Evolutionary conservation across 1,284 basidiomycete genomes (phyloP), one percentile per base, ranked within the genome.

Genomic region (Fomitopsis palustris): DNA sequence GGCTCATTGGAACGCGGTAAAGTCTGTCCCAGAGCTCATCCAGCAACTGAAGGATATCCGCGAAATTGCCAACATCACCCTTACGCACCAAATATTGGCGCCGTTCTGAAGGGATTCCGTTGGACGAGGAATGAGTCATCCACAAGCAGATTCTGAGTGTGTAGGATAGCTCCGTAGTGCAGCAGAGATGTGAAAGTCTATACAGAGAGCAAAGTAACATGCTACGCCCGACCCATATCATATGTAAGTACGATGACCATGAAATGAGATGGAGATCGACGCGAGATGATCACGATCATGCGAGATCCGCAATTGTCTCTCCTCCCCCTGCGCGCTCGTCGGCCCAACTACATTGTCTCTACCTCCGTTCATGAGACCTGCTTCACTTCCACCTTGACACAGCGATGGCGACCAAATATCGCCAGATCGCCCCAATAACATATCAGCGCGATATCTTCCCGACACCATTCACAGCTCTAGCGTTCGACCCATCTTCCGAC

Each of bases 401-500:
- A 51, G 55, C 53, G 43, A 78, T 78, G 77, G 69, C 75, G 43
- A 59, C 71, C 54, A 74, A 75, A 55, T 82, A 81, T 61, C 73
- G 72, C 39, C 61, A 70, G 45, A 70, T 72, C 21, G 59, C 66
- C 14, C 72, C 80, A 14, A 78, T 81, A 54, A 62, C 69, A 1
- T 70, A 73, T 4, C 69, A 75, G 61, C 68, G 70, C 41, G 70
- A 76, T 55, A 57, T 72, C 33, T 83, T 79, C 65, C 77, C 77
- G 10, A 81, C 83, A 64, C 78, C 85, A 39, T 78, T 90, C 49
- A 88, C 90, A 21, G 82, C 90, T 0, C 80, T 98, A 60, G 83
- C 87, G 3, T 95, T 98, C 71, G 96, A 98, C 75, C 90, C 93
- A 6, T 88, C 91, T 43, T 90, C 92, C 1, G 95, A 98, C 73